Conservation (phyloP, 2,329 filamentous ascomycete genomes). For the Sphaerulina musiva region DNA sequence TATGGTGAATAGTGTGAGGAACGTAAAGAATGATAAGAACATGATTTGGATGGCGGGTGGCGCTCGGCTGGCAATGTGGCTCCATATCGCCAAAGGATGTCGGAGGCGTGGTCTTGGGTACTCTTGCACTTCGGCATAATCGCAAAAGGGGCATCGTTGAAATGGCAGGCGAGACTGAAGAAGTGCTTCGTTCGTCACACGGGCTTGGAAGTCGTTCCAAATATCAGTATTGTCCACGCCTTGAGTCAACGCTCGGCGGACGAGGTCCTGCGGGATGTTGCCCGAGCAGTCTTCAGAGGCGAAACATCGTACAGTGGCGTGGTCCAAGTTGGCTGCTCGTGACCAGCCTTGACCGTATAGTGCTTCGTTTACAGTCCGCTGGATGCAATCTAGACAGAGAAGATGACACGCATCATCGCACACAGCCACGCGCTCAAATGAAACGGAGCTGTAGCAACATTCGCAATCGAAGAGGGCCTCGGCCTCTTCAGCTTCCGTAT, state of each 20-base stretch:
- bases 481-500: conserved; percentile 43
- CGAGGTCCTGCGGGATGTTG: conserved; percentile 61
- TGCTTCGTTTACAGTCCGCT: conserved; percentile 74
- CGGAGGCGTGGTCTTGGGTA: conserved; percentile 24
- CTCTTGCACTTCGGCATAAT: conserved; percentile 78
- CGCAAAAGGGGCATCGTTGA: conserved; percentile 81
- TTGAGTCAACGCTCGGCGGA: conserved; percentile 64
- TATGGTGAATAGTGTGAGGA: conserved; percentile 31
- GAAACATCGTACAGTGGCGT: conserved; percentile 74
- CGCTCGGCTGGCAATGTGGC: conserved; percentile 25
- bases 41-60: conserved; percentile 41
- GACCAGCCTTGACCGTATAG: conserved; percentile 91
- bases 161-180: conserved; percentile 67
- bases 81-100: conserved; percentile 20
- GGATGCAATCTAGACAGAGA: conserved; percentile 76
- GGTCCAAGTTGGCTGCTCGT: conserved; percentile 65
- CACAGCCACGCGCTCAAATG: conserved; percentile 68
- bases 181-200: conserved; percentile 69
- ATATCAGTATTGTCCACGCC: conserved; percentile 65
- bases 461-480: conserved; percentile 60
- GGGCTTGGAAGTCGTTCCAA: conserved; percentile 68
- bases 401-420: conserved; percentile 64
- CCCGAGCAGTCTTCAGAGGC: conserved; percentile 64
- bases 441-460: conserved; percentile 66
- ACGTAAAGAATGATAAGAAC: conserved; percentile 37